Evolutionary conservation across 164 flowering plant species (phyloP), one percentile per base, ranked within the genome.

Genomic region (Sedum album): DNA sequence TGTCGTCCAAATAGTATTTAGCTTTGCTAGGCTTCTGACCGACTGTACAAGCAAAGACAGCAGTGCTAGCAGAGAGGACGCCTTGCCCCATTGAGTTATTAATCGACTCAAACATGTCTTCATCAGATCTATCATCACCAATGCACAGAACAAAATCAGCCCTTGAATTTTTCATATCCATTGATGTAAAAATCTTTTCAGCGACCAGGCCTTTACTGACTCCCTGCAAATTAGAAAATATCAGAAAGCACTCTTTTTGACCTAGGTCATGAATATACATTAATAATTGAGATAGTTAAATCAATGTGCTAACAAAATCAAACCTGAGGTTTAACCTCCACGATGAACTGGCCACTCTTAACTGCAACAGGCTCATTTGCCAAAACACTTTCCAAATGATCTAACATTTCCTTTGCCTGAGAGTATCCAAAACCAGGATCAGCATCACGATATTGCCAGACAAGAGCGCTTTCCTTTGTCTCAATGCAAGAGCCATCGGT

Each of bases 291-390:
- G 38, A 35, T 7, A 35, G 7, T 7, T 7, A 13, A 5, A 61
- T 28, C 15, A 21, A 15, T 2, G 14, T 30, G 31, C 21, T 38
- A 38, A 66, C 30, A 66, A 42, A 66, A 2, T 64, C 65, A 66
- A 66, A 82, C 87, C 87, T 84, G 87, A 65, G 87, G 87, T 70
- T 84, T 84, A 20, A 84, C 82, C 76, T 82, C 85, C 31, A 82
- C 83, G 64, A 80, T 80, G 66, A 57, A 73, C 60, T 80, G 85
- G 49, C 87, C 87, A 66, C 85, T 82, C 76, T 84, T 84, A 53
- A 82, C 87, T 23, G 82, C 76, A 42, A 82, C 87, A 46, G 87
- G 85, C 73, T 84, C 87, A 68, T 84, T 84, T 20, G 87, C 82
- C 62, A 84, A 70, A 10, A 82, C 86, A 60, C 81, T 82, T 68